A percentile compares a stretch with the other conserved stretches of the same genome.
phyloP scores from a whole-genome alignment of 192 early-diverging fungal species.

The Lobosporangium transversale region DNA sequence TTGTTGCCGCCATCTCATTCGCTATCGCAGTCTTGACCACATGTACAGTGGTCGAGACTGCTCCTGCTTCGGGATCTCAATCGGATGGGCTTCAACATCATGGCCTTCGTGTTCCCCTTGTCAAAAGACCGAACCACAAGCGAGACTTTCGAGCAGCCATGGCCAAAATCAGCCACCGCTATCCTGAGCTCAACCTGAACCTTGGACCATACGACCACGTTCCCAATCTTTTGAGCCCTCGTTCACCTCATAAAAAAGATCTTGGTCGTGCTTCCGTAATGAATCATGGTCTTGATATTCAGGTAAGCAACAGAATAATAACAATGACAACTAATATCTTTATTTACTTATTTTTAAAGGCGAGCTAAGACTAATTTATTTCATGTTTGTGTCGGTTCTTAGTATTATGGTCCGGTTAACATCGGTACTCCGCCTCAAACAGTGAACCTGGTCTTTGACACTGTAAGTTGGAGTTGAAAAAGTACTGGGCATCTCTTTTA shows the following conservation, averaged over 20 bases:
- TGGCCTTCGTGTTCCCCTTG: background rate
- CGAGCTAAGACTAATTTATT: background rate
- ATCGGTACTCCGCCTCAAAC: conserved; percentile 9
- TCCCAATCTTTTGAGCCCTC: background rate
- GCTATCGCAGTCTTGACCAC: background rate
- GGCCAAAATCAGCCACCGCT: background rate
- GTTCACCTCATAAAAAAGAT: background rate
- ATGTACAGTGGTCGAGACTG: too few relatives aligned
- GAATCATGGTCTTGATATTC: background rate
- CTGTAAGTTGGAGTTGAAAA: conserved; percentile 15
- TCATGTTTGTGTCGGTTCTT: background rate
- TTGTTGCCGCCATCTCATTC: background rate
- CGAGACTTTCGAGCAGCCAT: conserved; percentile 14
- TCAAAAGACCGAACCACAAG: conserved; percentile 11
- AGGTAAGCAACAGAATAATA: background rate
- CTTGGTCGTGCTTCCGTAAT: background rate
- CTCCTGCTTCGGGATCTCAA: background rate
- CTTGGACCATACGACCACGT: too few relatives aligned
- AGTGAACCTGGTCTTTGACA: conserved; percentile 6
- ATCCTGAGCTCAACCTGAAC: background rate
- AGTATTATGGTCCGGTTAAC: conserved; percentile 2
- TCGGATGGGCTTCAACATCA: background rate
- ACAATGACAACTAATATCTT: background rate
- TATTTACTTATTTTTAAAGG: background rate
- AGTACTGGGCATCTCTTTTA: background rate